A percentile compares a stretch with the other conserved stretches of the same genome.
These are phyloP conservation scores for Pseudognaphalium luteoalbum DNA, from an alignment of 129 eudicot species.

Conservation along the genomic window DNA sequence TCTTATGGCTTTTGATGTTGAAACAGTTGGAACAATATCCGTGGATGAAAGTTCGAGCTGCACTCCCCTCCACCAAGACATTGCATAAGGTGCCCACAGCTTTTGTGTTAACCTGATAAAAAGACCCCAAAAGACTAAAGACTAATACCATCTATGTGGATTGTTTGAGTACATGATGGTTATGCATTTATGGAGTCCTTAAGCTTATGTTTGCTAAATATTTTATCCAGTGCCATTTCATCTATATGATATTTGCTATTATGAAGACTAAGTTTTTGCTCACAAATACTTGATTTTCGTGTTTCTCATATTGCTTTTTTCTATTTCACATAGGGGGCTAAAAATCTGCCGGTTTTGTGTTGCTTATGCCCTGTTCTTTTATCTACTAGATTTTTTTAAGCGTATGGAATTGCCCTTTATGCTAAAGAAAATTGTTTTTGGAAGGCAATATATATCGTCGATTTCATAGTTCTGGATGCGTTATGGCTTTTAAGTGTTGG, in stretches of 20 bases:
- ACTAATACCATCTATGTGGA: conserved; percentile 5
- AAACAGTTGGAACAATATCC: neutral
- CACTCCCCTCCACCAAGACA: neutral
- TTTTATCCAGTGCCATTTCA: neutral
- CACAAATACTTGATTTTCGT: neutral
- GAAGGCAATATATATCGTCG: too few species aligned
- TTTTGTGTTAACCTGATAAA: conserved; percentile 6
- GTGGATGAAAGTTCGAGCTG: conserved; percentile 3
- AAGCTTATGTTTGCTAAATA: neutral
- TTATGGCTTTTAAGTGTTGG: too few species aligned
- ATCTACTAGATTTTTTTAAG: too few species aligned
- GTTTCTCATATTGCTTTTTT: neutral
- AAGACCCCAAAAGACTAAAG: conserved; percentile 7
- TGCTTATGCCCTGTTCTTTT: too few species aligned
- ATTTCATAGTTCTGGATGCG: too few species aligned
- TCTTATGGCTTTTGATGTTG: neutral
- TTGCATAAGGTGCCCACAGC: conserved; percentile 2
- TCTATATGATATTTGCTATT: neutral
- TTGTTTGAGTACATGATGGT: conserved; percentile 4
- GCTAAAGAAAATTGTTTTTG: too few species aligned
- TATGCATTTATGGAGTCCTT: neutral
- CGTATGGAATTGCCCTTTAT: too few species aligned
- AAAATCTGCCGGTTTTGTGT: too few species aligned
- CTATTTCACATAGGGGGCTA: too few species aligned
- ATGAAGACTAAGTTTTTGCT: neutral